Evolutionary conservation across 2,329 filamentous ascomycete species (phyloP).

Genomic region (Penicillium sp.): DNA sequence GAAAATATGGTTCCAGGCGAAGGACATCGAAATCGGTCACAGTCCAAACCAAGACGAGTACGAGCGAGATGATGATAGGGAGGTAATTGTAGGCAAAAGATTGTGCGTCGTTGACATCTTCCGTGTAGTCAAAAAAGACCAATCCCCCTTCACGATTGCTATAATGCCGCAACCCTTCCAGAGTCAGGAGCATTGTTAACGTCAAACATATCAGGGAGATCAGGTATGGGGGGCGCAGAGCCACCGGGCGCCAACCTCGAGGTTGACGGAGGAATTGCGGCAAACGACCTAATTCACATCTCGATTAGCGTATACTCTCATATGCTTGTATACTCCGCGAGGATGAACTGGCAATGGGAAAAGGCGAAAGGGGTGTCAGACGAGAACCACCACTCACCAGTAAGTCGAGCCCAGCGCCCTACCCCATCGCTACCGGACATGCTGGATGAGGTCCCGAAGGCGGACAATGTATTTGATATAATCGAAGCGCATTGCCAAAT

Average conservation of each 20-base stretch:
- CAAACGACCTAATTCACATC: slow-evolving; percentile 2
- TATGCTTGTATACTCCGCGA: neutral
- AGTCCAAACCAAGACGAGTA: slow-evolving; percentile 49
- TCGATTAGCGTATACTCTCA: neutral
- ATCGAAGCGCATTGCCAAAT: slow-evolving; percentile 19
- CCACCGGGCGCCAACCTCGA: slow-evolving; percentile 34
- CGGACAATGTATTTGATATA: slow-evolving; percentile 4
- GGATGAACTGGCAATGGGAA: neutral
- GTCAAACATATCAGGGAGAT: slow-evolving; percentile 24
- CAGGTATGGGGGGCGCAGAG: slow-evolving; percentile 33
- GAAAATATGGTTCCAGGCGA: slow-evolving; percentile 51
- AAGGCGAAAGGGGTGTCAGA: neutral
- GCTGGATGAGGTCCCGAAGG: slow-evolving; percentile 17
- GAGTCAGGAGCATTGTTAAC: slow-evolving; percentile 20
- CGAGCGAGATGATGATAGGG: slow-evolving; percentile 46
- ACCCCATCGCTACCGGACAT: slow-evolving; percentile 20
- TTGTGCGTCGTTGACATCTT: slow-evolving; percentile 25
- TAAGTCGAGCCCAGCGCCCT: slow-evolving; percentile 17
- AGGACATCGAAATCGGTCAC: slow-evolving; percentile 52
- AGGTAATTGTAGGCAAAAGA: slow-evolving; percentile 41
- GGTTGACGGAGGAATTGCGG: neutral
- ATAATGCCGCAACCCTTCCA: slow-evolving; percentile 33
- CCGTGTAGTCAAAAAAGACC: slow-evolving; percentile 30
- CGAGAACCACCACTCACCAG: slow-evolving; percentile 16
- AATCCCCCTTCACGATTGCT: slow-evolving; percentile 29